Percentiles rank a stretch among this genome's conserved stretches.
These are phyloP conservation scores for Pisolithus marmoratus DNA, from an alignment of 768 basidiomycete species.

Conservation along the genomic window DNA sequence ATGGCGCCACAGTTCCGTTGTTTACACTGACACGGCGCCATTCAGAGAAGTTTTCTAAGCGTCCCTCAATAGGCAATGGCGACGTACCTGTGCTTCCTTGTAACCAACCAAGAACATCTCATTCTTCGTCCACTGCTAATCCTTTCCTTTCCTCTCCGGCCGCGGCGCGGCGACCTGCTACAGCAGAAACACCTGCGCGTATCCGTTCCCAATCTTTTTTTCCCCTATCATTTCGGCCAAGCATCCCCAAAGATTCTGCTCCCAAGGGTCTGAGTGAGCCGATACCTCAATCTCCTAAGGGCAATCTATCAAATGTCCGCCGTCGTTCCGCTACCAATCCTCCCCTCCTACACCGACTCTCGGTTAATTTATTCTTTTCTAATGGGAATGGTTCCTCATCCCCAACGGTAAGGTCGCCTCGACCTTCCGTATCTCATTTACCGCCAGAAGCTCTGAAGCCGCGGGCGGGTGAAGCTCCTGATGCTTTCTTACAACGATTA, in stretches of 20 bases:
- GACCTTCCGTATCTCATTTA: conserved; percentile 39
- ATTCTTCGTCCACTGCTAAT: conserved; percentile 15
- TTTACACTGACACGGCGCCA: conserved; percentile 39
- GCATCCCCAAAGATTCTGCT: conserved; percentile 10
- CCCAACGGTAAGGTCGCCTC: conserved; percentile 35
- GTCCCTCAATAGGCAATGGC: conserved; percentile 4
- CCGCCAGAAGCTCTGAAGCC: conserved; percentile 48
- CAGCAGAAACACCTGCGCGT: conserved; percentile 36
- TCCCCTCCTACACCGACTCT: conserved; percentile 64
- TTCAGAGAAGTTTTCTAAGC: conserved; percentile 30
- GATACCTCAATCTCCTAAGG: conserved; percentile 11
- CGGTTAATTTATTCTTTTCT: conserved; percentile 53
- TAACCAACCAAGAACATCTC: conserved; percentile 4
- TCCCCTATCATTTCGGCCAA: conserved; percentile 16
- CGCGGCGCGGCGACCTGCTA: conserved; percentile 31
- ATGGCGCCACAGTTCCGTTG: conserved; percentile 8
- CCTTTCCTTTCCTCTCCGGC: conserved; percentile 11
- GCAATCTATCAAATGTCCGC: conserved; percentile 33
- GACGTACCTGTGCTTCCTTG: conserved; percentile 11
- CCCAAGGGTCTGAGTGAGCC: conserved; percentile 2
- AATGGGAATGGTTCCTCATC: conserved; percentile 14
- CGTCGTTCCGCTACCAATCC: conserved; percentile 58
- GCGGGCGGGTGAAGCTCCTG: conserved; percentile 59
- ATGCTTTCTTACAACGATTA: conserved; percentile 63
- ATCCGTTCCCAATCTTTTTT: conserved; percentile 26